Base-by-base conservation (phyloP, 1,284 basidiomycete species). In the Pseudozyma hubeiensis region DNA sequence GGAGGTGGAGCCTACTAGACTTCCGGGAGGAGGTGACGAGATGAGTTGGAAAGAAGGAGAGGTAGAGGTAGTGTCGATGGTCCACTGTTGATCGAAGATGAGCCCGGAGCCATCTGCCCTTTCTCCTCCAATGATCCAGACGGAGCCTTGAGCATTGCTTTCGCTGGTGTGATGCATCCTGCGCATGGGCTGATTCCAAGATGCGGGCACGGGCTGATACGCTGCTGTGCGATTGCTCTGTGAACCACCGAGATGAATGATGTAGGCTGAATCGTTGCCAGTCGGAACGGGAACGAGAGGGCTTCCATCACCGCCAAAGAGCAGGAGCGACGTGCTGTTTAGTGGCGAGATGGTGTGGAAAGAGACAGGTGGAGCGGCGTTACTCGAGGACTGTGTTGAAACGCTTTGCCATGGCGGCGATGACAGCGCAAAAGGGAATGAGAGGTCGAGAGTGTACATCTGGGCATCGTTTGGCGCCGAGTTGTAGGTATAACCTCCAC, bases 301-400 rank as follows among this genome's bases (percentile, higher is more conserved):
- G 19, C 53, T 61, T 17, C 43, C 73, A 47, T 79, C 75, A 33
- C 80, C 80, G 17, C 80, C 80, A 48, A 81, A 81, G 47, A 81
- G 61, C 24, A 81, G 56, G 7, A 81, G 59, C 1, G 66, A 46
- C 9, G 59, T 52, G 31, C 48, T 49, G 48, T 61, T 64, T 46
- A 81, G 58, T 3, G 80, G 79, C n/a, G 79, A 69, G 17, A 81
- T 58, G 17, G 80, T 67, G 51, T 79, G 79, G 35, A 81, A 81
- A 24, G 72, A 56, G 29, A 76, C 68, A n/a, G 66, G 47, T 4
- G 75, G 78, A 5, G 71, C 62, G 4, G 56, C 45, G 5, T 48
- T 7, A 10, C 61, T 46, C 37, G 35, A 14, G 3, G 48, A 16
- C 29, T 49, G 39, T 30, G 60, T 29, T 10, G 57, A 24, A 10